Evolutionary conservation across 768 basidiomycete species (phyloP).

Genomic region (Pluteus cervinus): DNA sequence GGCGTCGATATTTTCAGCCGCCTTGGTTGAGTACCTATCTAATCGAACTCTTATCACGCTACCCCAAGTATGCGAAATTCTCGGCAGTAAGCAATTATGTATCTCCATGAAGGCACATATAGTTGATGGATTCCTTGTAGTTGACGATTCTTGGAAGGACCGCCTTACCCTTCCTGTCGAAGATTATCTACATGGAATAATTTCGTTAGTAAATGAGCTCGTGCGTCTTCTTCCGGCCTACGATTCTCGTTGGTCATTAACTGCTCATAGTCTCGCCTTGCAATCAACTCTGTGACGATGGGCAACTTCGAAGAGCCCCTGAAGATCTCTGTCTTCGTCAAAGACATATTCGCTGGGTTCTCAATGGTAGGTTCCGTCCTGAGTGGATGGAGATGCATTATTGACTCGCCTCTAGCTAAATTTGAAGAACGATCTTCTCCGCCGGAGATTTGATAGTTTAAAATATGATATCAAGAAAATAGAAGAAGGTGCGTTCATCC

Average conservation of each 20-base stretch:
- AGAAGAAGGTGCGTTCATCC: conserved; percentile 61
- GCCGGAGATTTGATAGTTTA: conserved; percentile 72
- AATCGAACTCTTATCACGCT: conserved; percentile 55
- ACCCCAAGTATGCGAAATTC: conserved; percentile 38
- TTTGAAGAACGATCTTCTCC: conserved; percentile 72
- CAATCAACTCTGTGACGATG: conserved; percentile 77
- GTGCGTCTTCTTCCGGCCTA: conserved; percentile 31
- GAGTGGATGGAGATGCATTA: background rate
- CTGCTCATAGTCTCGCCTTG: conserved; percentile 57
- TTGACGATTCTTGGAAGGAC: conserved; percentile 65
- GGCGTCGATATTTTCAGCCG: conserved; percentile 58
- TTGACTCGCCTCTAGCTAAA: conserved; percentile 47
- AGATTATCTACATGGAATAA: conserved; percentile 79
- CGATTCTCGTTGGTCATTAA: background rate
- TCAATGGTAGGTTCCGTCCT: conserved; percentile 50
- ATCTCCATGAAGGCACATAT: conserved; percentile 1
- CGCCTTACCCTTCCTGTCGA: conserved; percentile 59
- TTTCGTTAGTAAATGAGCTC: conserved; percentile 74
- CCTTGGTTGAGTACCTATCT: conserved; percentile 60
- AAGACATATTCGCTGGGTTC: conserved; percentile 79
- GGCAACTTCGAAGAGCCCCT: conserved; percentile 78
- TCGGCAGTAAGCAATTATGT: conserved; percentile 56
- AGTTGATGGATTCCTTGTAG: conserved; percentile 27
- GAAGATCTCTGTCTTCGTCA: conserved; percentile 72
- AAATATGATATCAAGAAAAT: conserved; percentile 89